Base-by-base conservation (phyloP, 208 protist species). In the Balamuthia mandrillaris region DNA sequence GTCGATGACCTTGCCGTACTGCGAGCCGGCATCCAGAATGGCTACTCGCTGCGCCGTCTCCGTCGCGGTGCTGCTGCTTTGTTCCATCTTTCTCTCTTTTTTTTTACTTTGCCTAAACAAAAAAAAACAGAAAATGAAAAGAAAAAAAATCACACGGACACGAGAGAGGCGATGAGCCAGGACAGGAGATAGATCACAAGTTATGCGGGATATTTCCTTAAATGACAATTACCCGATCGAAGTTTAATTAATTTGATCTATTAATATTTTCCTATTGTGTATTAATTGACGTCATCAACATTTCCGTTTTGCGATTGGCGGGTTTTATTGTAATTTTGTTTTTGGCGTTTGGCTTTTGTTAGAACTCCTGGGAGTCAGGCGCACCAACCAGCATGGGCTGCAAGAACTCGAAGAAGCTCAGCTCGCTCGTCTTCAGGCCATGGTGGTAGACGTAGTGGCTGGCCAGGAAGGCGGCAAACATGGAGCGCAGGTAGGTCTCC, bases 1-100 rank as follows among this genome's bases (percentile, higher is more conserved):
- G 86, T 98, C 97, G 87, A 98, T 98, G 1, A 98, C 93, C 86
- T 98, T 98, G 31, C 95, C 95, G 88, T 97, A 98, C 90, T 98
- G 97, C 14, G 96, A 97, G 58, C 97, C 97, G 6, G 96, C 96
- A 75, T 98, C 96, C 39, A 98, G 94, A 60, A 98, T 98, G 31
- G 92, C 94, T 41, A 98, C 88, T 18, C 47, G 14, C 16, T 54
- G 47, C 47, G 14, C 16, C 47, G 16, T 18, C 47, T 24, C 47
- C 18, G 47, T 54, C 47, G 16, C 18, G 47, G 14, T 54, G 47
- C 16, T 54, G 47, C 47, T 54, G 47, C 47, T 24, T 54, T 18
- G 16, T 18, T 14, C 47, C 18, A 21, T 14, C 47, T 54, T 54
- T 54, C 18, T 54, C n/a, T n/a, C n/a, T n/a, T n/a, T n/a, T n/a